Conservation (phyloP, 2,329 filamentous ascomycete species). For the Nothophoma quercina region DNA sequence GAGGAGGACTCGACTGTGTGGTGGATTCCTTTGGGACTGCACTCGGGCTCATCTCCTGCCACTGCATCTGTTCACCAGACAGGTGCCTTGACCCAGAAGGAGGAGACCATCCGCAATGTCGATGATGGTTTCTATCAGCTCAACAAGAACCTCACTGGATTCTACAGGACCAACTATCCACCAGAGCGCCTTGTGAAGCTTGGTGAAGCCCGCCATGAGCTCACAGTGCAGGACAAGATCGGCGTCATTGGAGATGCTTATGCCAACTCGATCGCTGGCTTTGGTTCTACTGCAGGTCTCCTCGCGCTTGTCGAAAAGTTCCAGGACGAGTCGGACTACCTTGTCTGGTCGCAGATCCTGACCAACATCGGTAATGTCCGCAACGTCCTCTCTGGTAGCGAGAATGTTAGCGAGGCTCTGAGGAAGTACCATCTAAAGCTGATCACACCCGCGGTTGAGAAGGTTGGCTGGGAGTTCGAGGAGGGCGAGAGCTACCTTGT, state of each 20-base stretch:
- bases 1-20: constrained; percentile 92
- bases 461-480: constrained; percentile 86
- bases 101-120: constrained; percentile 77
- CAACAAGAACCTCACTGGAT: constrained; percentile 87
- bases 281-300: constrained; percentile 81
- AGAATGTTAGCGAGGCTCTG: constrained; percentile 73
- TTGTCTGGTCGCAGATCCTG: constrained; percentile 89
- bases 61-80: constrained; percentile 68
- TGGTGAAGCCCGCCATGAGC: constrained; percentile 74
- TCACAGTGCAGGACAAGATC: constrained; percentile 90
- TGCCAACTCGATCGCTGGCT: constrained; percentile 86
- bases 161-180: constrained; percentile 93
- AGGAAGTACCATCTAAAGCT: constrained; percentile 82
- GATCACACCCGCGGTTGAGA: constrained; percentile 75
- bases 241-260: constrained; percentile 89
- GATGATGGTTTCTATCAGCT: constrained; percentile 89
- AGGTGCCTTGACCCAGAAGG: constrained; percentile 76
- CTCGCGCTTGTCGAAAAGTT: constrained; percentile 88
- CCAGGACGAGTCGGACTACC: constrained; percentile 78
- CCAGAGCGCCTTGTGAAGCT: constrained; percentile 82
- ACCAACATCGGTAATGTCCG: constrained; percentile 78
- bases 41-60: constrained; percentile 67
- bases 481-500: constrained; percentile 81
- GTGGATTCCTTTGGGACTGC: constrained; percentile 92
- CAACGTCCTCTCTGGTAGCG: constrained; percentile 83